Evolutionary conservation across 2,329 filamentous ascomycete species (phyloP), one percentile per base, ranked within the genome.

Genomic region (Clonostachys chloroleuca): DNA sequence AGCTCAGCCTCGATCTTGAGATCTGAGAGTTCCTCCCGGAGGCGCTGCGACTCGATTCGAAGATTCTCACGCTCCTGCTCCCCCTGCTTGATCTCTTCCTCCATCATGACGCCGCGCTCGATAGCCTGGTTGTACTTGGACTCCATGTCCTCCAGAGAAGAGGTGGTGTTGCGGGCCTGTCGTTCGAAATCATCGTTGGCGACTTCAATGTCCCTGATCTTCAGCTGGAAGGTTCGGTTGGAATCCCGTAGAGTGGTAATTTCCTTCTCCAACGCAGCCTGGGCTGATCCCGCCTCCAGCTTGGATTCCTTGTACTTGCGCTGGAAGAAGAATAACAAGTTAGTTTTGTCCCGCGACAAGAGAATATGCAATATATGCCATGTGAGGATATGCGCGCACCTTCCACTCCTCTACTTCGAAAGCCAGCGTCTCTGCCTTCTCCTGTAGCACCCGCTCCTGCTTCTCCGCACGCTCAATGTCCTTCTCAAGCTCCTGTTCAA

Each of bases 361-460:
- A 30, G 24, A 30, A 30, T 30, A 10, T 30, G 24, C 24, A 30
- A 30, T 10, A 10, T 9, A 30, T 30, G 24, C 24, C 40, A 20
- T 24, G 40, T 14, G 6, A 18, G 40, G n/a, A n/a, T 24, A 16
- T 14, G n/a, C 24, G n/a, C 80, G 67, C 73, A 92, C 91, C 84
- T 97, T 97, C 94, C 94, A 99, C 70, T 99, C 94, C 49, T 97
- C 91, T 1, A 94, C 92, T 66, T 97, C 92, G 61, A 90, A 99
- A 44, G 80, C 83, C 52, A 95, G 68, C 36, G 77, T 80, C 66
- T 97, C 92, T 1, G 89, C 87, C 72, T 92, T 95, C 66, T 95
- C 87, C 65, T 92, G 86, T 57, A 96, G 70, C 54, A 84, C 76
- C 53, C 91, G 81, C 71, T 97, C 92, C 58, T 91, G 83, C 73